A percentile compares a stretch with the other conserved stretches of the same genome.
These are phyloP conservation scores for Hypericum androsaemum DNA, from an alignment of 345 rosid species.

Conservation along the genomic window DNA sequence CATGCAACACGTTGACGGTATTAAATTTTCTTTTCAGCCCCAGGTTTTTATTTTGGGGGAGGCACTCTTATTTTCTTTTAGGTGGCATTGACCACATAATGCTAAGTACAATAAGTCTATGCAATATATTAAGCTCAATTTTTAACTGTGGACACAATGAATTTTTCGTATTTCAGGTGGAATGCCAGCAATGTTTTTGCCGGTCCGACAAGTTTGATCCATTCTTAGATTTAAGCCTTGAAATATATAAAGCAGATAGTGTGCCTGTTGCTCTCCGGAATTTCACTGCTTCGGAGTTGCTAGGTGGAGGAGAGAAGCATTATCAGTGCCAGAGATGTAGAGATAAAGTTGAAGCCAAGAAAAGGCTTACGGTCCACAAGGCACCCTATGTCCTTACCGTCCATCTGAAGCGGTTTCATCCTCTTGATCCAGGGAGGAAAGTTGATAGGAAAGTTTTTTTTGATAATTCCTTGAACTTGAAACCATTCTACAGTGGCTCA, in stretches of 20 bases:
- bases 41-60: not conserved
- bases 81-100: too few relatives aligned
- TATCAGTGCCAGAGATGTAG: slow-evolving; percentile 84
- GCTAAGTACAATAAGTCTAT: not conserved
- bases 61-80: too few relatives aligned
- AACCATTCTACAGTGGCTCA: slow-evolving; percentile 68
- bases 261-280: slow-evolving; percentile 59
- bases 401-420: slow-evolving; percentile 84
- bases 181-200: slow-evolving; percentile 67
- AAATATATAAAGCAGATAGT: slow-evolving; percentile 72
- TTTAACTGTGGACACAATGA: too few relatives aligned
- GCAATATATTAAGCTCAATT: not conserved
- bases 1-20: not conserved
- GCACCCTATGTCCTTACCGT: slow-evolving; percentile 77
- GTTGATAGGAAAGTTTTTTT: slow-evolving; percentile 65
- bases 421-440: slow-evolving; percentile 65
- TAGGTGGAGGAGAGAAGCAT: slow-evolving; percentile 87
- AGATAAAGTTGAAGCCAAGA: slow-evolving; percentile 76
- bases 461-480: slow-evolving; percentile 57
- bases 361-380: slow-evolving; percentile 77
- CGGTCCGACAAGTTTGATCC: slow-evolving; percentile 86
- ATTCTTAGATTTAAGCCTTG: slow-evolving; percentile 84
- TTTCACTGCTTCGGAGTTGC: slow-evolving; percentile 62
- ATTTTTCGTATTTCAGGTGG: slow-evolving; percentile 34
- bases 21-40: not conserved